Conservation (phyloP, 1,139 yeast genomes). For the Pichia sp. region DNA sequence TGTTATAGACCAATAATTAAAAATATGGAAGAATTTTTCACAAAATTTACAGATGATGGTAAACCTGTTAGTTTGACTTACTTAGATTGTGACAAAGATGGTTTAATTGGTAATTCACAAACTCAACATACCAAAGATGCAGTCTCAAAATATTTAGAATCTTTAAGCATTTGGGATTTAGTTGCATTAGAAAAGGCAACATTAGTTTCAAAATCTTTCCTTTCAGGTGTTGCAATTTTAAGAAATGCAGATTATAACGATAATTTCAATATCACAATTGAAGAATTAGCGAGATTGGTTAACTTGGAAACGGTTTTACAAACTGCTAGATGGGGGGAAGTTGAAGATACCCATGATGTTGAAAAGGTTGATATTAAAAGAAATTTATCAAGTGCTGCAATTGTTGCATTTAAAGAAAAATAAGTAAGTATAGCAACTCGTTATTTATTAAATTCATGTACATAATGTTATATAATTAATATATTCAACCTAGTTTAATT, state of each 20-base stretch:
- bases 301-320: conserved; percentile 79
- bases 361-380: conserved; percentile 84
- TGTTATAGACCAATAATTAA: conserved; percentile 67
- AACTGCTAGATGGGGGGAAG: conserved; percentile 94
- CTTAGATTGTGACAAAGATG: conserved; percentile 76
- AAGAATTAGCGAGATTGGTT: conserved; percentile 71
- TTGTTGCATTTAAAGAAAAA: conserved; percentile 38
- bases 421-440: neutral
- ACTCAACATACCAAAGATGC: conserved; percentile 50
- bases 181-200: conserved; percentile 88
- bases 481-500: neutral
- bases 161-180: conserved; percentile 65
- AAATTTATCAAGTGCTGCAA: conserved; percentile 74
- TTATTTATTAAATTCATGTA: neutral
- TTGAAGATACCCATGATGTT: conserved; percentile 96
- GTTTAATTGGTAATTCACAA: conserved; percentile 77
- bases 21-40: conserved; percentile 58
- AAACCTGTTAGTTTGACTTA: conserved; percentile 40
- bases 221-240: conserved; percentile 52
- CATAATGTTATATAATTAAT: neutral
- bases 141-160: conserved; percentile 59
- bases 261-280: conserved; percentile 38
- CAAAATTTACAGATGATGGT: conserved; percentile 35
- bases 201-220: conserved; percentile 75
- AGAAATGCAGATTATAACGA: conserved; percentile 31